Base-by-base conservation (phyloP, 768 basidiomycete species). In the Sistotremastrum suecicum region DNA sequence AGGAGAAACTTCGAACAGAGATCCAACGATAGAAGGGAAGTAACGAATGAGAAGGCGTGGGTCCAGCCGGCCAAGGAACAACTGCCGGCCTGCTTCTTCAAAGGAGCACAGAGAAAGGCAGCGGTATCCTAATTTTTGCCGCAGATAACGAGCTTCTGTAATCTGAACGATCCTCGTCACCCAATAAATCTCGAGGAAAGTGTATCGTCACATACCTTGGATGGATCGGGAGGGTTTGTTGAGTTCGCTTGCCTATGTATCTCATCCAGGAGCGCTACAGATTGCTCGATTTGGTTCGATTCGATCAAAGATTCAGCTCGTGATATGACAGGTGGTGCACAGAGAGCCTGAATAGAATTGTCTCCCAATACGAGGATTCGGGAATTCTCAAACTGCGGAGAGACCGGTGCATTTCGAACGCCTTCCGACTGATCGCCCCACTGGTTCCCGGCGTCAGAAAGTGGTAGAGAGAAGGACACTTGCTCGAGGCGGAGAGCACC, bases 1-100 rank as follows among this genome's bases (percentile, higher is more conserved):
- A 31, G 36, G 46, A 68, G 56, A 46, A 35, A 63, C 52, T 7
- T 52, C 54, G 56, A 82, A 80, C 30, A 90, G 63, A 7, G 68
- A 63, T 12, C 82, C 83, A 31, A 80, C 70, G n/a, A 91, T 63
- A 48, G 78, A 71, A 5, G 85, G 78, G 54, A 79, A 92, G 59
- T 87, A 81, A 50, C 84, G 78, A 49, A 92, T 66, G 36, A 90
- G 69, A 3, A 91, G 58, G 9, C 89, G 75, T 0, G 89, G 86
- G 61, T 95, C 89, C n/a, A 87, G 63, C 39, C 80, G 75, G 34
- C 87, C 89, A 45, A 76, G 71, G 55, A 83, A 78, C 47, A 94
- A 71, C 54, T 85, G 73, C 50, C 72, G 74, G 11, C 80, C 82
- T 1, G 90, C 89, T 48, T 87, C 82, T 50, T 83, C 79, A 58